phyloP scores from a whole-genome alignment of 2,329 filamentous ascomycete species.

The Elsinoe perseae region DNA sequence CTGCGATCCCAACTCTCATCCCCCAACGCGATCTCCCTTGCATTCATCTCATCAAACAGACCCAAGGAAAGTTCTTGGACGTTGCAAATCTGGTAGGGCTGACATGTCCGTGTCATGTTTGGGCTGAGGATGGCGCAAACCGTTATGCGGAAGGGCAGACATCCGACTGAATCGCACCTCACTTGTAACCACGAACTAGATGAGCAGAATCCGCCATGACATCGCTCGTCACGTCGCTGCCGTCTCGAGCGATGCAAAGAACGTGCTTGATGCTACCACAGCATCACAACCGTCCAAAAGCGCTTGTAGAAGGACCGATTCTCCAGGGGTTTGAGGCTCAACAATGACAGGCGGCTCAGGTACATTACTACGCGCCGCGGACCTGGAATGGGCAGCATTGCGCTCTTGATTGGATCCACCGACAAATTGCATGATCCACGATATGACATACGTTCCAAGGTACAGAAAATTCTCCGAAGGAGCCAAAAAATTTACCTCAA shows the following conservation, averaged over 20 bases:
- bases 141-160: constrained; percentile 1
- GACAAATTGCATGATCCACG: background rate
- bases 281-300: background rate
- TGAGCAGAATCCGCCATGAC: background rate
- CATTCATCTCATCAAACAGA: background rate
- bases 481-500: background rate
- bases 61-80: background rate
- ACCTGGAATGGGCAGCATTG: background rate
- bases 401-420: background rate
- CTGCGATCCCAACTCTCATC: background rate
- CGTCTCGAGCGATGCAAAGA: background rate
- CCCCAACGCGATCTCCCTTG: background rate
- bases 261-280: background rate
- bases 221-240: background rate
- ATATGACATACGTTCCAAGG: constrained; percentile 1
- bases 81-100: constrained; percentile 4
- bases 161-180: background rate
- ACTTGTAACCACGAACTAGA: background rate
- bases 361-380: background rate
- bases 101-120: background rate
- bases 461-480: background rate
- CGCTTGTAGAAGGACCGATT: background rate
- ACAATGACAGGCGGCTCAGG: background rate
- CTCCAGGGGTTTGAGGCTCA: background rate
- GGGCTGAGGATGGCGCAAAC: background rate